These are phyloP conservation scores for Rhodotorula paludigena DNA, from an alignment of 768 basidiomycete species.

Conservation along the genomic window DNA sequence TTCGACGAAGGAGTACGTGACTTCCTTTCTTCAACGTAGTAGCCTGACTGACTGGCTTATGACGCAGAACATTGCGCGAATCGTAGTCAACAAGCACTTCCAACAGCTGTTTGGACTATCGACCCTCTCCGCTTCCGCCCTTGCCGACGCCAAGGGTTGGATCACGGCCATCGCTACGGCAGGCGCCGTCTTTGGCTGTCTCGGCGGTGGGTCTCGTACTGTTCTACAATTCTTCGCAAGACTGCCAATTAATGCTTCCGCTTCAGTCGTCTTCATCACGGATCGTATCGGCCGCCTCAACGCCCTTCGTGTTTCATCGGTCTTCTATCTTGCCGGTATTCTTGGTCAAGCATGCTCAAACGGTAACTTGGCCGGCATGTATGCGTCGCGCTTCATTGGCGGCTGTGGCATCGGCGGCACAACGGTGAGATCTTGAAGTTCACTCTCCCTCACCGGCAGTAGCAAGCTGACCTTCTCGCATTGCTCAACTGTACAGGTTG, in stretches of 20 bases:
- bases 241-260: too few species aligned
- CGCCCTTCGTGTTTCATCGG: background rate
- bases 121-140: background rate
- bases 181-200: background rate
- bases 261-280: background rate
- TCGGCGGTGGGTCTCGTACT: background rate
- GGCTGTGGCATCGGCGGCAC: background rate
- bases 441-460: too few species aligned
- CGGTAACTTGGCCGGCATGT: background rate
- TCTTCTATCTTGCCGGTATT: constrained; percentile 3
- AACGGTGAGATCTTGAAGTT: too few species aligned
- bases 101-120: background rate
- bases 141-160: background rate
- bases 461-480: too few species aligned
- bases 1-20: constrained; percentile 9
- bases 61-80: background rate
- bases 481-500: too few species aligned
- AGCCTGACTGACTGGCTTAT: background rate
- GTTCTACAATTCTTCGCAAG: too few species aligned
- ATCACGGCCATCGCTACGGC: constrained; percentile 5
- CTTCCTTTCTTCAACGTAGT: background rate
- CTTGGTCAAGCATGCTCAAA: background rate
- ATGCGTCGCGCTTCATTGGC: background rate
- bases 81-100: constrained; percentile 1
- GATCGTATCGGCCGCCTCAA: constrained; percentile 1